Percentiles rank a stretch among this genome's conserved stretches.
phyloP scores from a whole-genome alignment of 2,329 filamentous ascomycete genomes.

The Alternaria alternata region DNA sequence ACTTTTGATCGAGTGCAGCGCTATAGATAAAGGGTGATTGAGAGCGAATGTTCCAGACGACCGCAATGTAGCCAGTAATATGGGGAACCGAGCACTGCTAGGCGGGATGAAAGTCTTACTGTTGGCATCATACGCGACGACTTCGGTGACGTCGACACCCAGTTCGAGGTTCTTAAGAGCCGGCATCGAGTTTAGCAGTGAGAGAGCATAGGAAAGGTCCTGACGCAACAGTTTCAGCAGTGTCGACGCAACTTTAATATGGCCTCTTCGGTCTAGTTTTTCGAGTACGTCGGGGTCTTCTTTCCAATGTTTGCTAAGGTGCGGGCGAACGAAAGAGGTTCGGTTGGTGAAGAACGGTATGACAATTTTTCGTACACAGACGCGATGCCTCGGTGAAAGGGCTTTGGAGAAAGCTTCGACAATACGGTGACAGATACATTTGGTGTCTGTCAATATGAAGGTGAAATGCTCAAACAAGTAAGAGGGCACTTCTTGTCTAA shows the following conservation, averaged over 20 bases:
- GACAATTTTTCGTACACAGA: not conserved
- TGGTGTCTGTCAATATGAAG: not conserved
- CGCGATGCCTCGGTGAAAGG: not conserved
- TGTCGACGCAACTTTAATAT: too few species aligned
- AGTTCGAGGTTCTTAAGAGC: not conserved
- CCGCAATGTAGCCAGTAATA: not conserved
- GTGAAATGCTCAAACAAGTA: not conserved
- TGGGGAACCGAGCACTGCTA: not conserved
- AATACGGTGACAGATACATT: not conserved
- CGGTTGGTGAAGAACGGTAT: not conserved
- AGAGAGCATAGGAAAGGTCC: not conserved
- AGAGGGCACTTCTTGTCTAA: not conserved
- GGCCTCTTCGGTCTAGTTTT: too few species aligned
- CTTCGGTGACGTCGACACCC: not conserved
- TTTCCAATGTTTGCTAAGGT: too few species aligned
- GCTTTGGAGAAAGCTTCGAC: not conserved
- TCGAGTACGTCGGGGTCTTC: too few species aligned
- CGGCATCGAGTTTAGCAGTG: not conserved
- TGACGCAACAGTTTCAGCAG: not conserved
- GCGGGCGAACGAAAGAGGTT: too few species aligned
- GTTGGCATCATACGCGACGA: too few species aligned
- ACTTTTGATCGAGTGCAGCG: not conserved
- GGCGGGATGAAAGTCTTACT: not conserved
- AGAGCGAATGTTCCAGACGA: not conserved
- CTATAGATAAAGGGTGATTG: not conserved